Conservation (phyloP, 768 basidiomycete species). For the Dentipellis sp. region DNA sequence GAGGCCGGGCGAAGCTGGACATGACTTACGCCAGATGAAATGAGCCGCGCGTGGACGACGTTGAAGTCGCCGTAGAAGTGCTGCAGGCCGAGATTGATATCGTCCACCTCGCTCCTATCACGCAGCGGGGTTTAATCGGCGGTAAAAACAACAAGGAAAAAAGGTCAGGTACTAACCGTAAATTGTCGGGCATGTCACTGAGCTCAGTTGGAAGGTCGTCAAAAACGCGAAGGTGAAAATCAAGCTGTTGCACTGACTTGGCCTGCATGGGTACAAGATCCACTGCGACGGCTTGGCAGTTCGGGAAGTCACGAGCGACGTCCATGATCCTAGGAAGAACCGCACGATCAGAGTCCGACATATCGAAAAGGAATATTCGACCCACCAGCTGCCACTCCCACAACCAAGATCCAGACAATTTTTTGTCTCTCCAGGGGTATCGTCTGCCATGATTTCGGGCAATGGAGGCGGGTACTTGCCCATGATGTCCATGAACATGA, state of each 20-base stretch:
- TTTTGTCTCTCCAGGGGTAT: conserved; percentile 49
- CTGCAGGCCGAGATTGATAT: conserved; percentile 76
- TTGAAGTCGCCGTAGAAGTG: conserved; percentile 77
- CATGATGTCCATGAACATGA: conserved; percentile 52
- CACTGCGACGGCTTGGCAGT: conserved; percentile 61
- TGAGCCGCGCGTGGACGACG: conserved; percentile 62
- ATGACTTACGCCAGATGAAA: conserved; percentile 59
- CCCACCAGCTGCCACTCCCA: conserved; percentile 70
- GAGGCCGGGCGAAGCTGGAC: not conserved
- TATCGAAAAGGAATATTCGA: conserved; percentile 1
- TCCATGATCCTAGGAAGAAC: conserved; percentile 57
- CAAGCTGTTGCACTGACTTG: conserved; percentile 32
- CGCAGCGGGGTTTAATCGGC: conserved; percentile 3
- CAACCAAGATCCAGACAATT: conserved; percentile 68
- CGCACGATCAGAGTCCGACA: conserved; percentile 1
- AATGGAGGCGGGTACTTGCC: conserved; percentile 60
- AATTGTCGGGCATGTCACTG: conserved; percentile 53
- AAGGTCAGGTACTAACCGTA: conserved; percentile 35
- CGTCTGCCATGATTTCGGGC: conserved; percentile 48
- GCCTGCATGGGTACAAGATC: conserved; percentile 78
- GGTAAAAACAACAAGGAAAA: not conserved
- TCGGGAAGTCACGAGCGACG: conserved; percentile 61
- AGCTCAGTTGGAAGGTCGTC: not conserved
- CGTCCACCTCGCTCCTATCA: conserved; percentile 70
- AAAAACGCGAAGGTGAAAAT: conserved; percentile 1